Conservation (phyloP, 805 yeast genomes). For the Deakozyma indianensis region DNA sequence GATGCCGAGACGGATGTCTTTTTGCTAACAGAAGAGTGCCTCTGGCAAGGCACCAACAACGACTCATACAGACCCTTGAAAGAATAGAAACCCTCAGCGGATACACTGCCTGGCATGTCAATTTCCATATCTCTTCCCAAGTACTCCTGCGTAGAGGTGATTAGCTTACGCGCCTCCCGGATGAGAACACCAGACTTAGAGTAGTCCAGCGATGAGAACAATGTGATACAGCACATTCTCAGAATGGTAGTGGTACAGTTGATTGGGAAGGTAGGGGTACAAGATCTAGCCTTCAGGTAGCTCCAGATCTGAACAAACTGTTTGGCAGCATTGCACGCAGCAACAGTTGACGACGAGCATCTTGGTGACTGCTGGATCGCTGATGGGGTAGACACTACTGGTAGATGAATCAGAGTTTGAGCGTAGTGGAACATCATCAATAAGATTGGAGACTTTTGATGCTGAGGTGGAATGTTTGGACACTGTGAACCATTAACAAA, state of each 20-base stretch:
- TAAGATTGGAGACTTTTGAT: constrained; percentile 26
- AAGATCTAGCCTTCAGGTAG: background rate
- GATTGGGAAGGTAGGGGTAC: background rate
- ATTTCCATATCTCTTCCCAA: background rate
- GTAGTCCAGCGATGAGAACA: background rate
- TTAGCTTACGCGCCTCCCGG: background rate
- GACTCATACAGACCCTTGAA: background rate
- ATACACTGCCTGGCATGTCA: background rate
- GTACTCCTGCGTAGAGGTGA: background rate
- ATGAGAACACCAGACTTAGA: background rate
- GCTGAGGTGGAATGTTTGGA: constrained; percentile 11
- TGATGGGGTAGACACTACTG: constrained; percentile 22
- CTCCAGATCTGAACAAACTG: background rate
- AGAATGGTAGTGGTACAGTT: background rate
- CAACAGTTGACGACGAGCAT: background rate
- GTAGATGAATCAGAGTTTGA: constrained; percentile 48
- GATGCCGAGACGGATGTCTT: background rate
- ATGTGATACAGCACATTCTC: background rate
- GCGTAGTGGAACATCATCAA: constrained; percentile 48
- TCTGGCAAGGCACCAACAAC: background rate
- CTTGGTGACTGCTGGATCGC: background rate
- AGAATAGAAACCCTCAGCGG: background rate
- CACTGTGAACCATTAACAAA: constrained; percentile 22
- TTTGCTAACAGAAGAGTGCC: background rate
- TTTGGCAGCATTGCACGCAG: constrained; percentile 1